Evolutionary conservation across 306 rosid species (phyloP).

Genomic region (Boehmeria nivea): DNA sequence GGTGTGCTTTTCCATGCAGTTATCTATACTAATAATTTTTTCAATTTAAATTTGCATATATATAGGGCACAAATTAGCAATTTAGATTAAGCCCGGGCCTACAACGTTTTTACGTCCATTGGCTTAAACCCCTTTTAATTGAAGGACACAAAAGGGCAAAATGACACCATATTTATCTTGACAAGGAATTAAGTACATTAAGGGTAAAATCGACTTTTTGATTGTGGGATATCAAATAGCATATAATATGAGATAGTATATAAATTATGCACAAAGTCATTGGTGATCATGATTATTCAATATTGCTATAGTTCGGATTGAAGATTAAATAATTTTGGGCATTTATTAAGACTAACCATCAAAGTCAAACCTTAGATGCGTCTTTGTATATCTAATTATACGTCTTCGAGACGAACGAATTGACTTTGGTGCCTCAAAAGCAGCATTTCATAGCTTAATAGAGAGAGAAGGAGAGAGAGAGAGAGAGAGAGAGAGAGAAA

Average conservation of each 20-base stretch:
- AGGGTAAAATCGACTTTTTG: not conserved
- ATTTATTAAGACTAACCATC: conserved; percentile 33
- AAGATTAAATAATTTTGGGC: conserved; percentile 30
- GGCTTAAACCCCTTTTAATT: not conserved
- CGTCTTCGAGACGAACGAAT: conserved; percentile 55
- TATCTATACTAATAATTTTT: not conserved
- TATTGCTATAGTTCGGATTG: conserved; percentile 2
- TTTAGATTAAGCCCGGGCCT: conserved; percentile 7
- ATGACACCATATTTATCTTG: not conserved
- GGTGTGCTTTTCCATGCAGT: conserved; percentile 15
- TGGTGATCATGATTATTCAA: conserved; percentile 9
- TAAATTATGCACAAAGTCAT: conserved; percentile 15
- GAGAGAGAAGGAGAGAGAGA: conserved; percentile 13
- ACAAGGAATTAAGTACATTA: not conserved
- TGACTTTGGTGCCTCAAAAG: conserved; percentile 97
- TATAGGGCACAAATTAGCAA: too few species aligned
- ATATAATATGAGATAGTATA: not conserved
- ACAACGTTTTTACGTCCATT: not conserved
- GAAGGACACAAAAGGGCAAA: not conserved
- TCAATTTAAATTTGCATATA: not conserved
- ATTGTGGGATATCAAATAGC: not conserved
- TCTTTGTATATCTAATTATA: conserved; percentile 52
- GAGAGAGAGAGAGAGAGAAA: conserved; percentile 21
- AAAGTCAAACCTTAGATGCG: conserved; percentile 90
- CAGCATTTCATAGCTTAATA: conserved; percentile 30